Base-by-base conservation (phyloP, 805 yeast species). In the Jamesozyma hellenica region DNA sequence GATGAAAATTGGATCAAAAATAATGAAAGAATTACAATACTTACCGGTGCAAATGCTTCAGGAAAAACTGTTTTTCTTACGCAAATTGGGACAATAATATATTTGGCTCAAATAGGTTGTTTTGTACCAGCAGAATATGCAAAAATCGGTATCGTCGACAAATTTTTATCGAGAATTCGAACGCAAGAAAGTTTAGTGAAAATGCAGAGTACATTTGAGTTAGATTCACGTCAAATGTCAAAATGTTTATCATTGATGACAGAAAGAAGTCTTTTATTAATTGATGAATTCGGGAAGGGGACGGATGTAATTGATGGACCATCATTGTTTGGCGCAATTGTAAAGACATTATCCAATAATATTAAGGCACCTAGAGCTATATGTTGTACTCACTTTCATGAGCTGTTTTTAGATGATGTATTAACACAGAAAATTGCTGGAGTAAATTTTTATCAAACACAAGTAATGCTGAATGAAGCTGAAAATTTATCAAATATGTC, bases 211-310 rank as follows among this genome's bases (percentile, higher is more conserved):
- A 65, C 79, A 0, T 75, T 75, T 42, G 64, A 70, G 55, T 61
- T 66, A n/a, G 80, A 75, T 46, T 47, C 65, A 9, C 60, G 55
- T 32, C 73, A 62, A 55, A 63, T 75, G 53, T 58, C 57, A 42
- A 66, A 61, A 47, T 67, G 72, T 36, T 44, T 72, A 16, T 55
- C 64, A 4, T 44, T 68, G 38, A 46, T 60, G 21, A 69, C 75
- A 0, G 50, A 55, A 0, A 58, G 51, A 33, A 70, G 75, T 11
- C 44, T 75, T 21, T 44, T 76, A 2, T 51, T 75, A 5, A 60
- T 75, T 19, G 77, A 74, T 51, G 78, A 73, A 42, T 72, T 69
- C 52, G 79, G 78, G 0, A 71, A 71, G 43, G 77, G 77, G 0
- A 72, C 74, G 0, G 73, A 70, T 47, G 45, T 64, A 0, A 47